Evolutionary conservation across 345 rosid species (phyloP).

Genomic region (Barbarea vulgaris): DNA sequence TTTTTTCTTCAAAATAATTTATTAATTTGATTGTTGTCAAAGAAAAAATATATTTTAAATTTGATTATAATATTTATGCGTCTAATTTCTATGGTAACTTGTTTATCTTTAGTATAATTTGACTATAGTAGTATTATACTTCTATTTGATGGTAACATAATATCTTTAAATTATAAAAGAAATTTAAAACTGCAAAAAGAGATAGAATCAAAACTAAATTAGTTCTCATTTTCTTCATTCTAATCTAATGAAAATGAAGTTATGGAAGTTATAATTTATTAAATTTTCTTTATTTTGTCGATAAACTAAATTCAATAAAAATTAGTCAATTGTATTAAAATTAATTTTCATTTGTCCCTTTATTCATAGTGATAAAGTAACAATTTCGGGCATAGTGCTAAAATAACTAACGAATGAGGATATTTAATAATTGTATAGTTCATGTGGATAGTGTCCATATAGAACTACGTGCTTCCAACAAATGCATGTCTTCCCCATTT

Average conservation of each 20-base stretch:
- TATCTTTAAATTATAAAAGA: neutral
- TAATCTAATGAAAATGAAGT: neutral
- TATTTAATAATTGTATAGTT: neutral
- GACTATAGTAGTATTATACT: neutral
- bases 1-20: neutral
- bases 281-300: neutral
- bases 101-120: too few relatives aligned
- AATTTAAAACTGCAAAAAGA: neutral
- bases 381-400: too few relatives aligned
- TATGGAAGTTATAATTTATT: neutral
- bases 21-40: neutral
- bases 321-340: too few relatives aligned
- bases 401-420: neutral
- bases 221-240: neutral
- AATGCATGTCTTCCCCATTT: constrained; percentile 40
- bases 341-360: neutral
- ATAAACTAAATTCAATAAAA: neutral
- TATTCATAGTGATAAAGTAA: neutral
- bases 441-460: constrained; percentile 6
- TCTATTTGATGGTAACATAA: neutral
- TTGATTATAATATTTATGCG: neutral
- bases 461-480: constrained; percentile 37
- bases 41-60: too few relatives aligned
- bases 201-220: neutral
- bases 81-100: neutral